Evolutionary conservation across 176 grass and related monocot species (phyloP).

Genomic region (Bothriochloa decipiens): DNA sequence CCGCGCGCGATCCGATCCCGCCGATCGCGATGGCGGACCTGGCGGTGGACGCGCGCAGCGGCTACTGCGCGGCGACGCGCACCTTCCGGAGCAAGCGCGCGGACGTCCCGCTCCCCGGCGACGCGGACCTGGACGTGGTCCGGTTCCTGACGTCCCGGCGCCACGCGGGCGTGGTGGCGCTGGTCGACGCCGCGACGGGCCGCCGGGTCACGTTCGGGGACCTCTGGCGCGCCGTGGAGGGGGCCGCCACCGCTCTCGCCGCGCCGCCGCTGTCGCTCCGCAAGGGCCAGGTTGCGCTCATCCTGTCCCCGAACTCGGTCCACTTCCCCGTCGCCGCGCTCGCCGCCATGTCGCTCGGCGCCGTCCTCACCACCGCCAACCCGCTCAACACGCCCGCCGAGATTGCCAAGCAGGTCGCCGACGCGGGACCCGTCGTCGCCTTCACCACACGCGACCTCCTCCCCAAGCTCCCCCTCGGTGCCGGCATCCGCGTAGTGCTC

Average conservation of each 20-base stretch:
- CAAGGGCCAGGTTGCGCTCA: conserved; percentile 77
- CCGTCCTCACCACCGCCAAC: conserved; percentile 85
- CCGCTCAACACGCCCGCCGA: conserved; percentile 80
- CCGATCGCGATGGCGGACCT: conserved; percentile 46
- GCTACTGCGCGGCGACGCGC: conserved; percentile 62
- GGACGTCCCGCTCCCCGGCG: conserved; percentile 52
- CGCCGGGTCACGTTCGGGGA: conserved; percentile 64
- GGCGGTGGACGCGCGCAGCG: conserved; percentile 58
- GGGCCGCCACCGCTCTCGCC: conserved; percentile 66
- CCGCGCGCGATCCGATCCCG: background rate
- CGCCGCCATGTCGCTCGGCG: conserved; percentile 82
- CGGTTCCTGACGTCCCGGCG: conserved; percentile 76
- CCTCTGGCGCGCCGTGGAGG: conserved; percentile 70
- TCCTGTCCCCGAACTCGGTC: conserved; percentile 87
- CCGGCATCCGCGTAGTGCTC: conserved; percentile 61
- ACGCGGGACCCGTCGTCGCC: conserved; percentile 74
- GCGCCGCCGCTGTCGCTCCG: conserved; percentile 66
- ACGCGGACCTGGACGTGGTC: conserved; percentile 64
- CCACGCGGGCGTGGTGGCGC: conserved; percentile 76
- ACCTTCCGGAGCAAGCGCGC: conserved; percentile 73
- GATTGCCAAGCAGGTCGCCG: conserved; percentile 84
- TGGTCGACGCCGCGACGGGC: conserved; percentile 72
- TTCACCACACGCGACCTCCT: conserved; percentile 81
- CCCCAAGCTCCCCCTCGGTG: conserved; percentile 53
- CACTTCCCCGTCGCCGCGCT: conserved; percentile 89